Conservation (phyloP, 2,329 filamentous ascomycete genomes). For the Fusarium subglutinans region DNA sequence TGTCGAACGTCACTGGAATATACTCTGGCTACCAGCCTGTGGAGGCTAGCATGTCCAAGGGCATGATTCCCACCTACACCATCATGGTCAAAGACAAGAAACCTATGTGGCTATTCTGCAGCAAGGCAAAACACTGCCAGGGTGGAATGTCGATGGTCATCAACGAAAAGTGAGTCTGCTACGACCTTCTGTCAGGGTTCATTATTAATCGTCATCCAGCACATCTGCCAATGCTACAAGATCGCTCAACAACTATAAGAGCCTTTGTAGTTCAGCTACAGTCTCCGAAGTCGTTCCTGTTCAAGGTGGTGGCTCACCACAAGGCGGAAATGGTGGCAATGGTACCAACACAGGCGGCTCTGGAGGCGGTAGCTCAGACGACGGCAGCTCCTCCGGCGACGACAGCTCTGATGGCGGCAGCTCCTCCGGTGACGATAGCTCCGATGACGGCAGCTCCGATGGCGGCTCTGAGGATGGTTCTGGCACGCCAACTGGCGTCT, state of each 20-base stretch:
- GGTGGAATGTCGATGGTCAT: slow-evolving; percentile 79
- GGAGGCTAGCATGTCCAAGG: slow-evolving; percentile 58
- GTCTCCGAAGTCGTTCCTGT: slow-evolving; percentile 44
- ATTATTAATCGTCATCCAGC: slow-evolving; percentile 42
- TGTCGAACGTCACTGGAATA: slow-evolving; percentile 66
- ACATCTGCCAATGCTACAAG: slow-evolving; percentile 61
- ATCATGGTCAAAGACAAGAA: slow-evolving; percentile 73
- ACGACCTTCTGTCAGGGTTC: no score
- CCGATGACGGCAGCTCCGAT: neutral
- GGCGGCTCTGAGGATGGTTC: slow-evolving; percentile 2
- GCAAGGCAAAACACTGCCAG: slow-evolving; percentile 78
- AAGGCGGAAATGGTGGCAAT: slow-evolving; percentile 32
- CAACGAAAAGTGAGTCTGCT: slow-evolving; percentile 71
- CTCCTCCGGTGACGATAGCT: neutral
- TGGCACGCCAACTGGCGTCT: slow-evolving; percentile 12
- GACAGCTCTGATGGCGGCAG: neutral
- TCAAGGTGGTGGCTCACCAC: slow-evolving; percentile 27
- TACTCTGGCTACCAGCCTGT: slow-evolving; percentile 75
- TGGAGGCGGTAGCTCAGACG: neutral
- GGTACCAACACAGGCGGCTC: slow-evolving; percentile 1
- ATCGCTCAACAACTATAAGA: slow-evolving; percentile 61
- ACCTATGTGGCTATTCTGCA: slow-evolving; percentile 84
- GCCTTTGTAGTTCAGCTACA: slow-evolving; percentile 46
- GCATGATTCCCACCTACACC: slow-evolving; percentile 73
- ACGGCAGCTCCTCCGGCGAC: neutral